Percentiles rank a stretch among this genome's conserved stretches.
phyloP scores from a whole-genome alignment of 1,139 yeast species.

The Pichia sp. region DNA sequence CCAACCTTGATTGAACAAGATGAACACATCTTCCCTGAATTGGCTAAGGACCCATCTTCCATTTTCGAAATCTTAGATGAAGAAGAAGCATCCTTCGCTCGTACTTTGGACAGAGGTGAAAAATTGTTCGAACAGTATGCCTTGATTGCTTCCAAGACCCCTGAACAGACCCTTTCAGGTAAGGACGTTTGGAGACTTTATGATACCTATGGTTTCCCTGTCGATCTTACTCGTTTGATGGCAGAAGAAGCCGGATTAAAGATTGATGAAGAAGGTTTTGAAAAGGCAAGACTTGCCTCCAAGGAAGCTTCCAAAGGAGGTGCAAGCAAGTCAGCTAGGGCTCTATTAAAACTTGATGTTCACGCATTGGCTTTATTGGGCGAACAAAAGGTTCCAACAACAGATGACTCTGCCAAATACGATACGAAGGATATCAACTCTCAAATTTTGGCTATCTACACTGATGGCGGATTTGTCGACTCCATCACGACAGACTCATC shows the following conservation, averaged over 20 bases:
- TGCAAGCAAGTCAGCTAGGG: slow-evolving; percentile 50
- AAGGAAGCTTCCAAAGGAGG: slow-evolving; percentile 94
- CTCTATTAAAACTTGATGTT: slow-evolving; percentile 76
- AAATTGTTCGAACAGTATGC: slow-evolving; percentile 93
- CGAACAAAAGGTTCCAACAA: slow-evolving; percentile 61
- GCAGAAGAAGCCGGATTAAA: slow-evolving; percentile 97
- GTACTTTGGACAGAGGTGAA: slow-evolving; percentile 97
- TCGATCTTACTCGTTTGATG: slow-evolving; percentile 94
- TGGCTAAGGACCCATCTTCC: slow-evolving; percentile 63
- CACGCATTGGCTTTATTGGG: slow-evolving; percentile 73
- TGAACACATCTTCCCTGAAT: slow-evolving; percentile 85
- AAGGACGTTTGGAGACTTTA: slow-evolving; percentile 97
- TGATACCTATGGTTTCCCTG: slow-evolving; percentile 99
- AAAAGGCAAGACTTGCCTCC: slow-evolving; percentile 80
- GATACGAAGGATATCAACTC: slow-evolving; percentile 61
- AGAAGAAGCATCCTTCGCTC: slow-evolving; percentile 91
- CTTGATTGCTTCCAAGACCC: slow-evolving; percentile 68
- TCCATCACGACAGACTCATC: slow-evolving; percentile 32
- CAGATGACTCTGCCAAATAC: slow-evolving; percentile 76
- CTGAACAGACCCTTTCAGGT: slow-evolving; percentile 77
- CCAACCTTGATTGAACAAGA: slow-evolving; percentile 92
- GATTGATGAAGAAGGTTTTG: slow-evolving; percentile 89
- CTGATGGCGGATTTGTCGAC: slow-evolving; percentile 49
- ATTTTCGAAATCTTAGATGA: slow-evolving; percentile 89
- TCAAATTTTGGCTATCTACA: slow-evolving; percentile 64